Evolutionary conservation across 495 filamentous ascomycete species (phyloP).

Genomic region (Penicillium malachiteum): DNA sequence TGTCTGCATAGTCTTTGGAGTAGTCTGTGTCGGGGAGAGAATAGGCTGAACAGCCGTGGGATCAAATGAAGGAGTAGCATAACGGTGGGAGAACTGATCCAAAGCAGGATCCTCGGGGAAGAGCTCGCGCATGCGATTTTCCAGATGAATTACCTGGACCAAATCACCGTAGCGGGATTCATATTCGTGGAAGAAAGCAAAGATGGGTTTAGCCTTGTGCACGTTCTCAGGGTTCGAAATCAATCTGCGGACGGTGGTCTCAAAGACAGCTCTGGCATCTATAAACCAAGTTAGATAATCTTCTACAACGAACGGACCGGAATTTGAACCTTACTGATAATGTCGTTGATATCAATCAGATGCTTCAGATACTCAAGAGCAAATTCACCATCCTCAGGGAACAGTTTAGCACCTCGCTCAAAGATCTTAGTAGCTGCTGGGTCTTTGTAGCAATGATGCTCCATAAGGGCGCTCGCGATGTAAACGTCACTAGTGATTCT

Average conservation of each 20-base stretch:
- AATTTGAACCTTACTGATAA: slow-evolving; percentile 69
- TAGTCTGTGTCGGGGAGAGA: slow-evolving; percentile 75
- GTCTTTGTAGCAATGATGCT: slow-evolving; percentile 95
- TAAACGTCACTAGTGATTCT: slow-evolving; percentile 92
- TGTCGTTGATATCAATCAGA: slow-evolving; percentile 83
- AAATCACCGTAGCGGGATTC: slow-evolving; percentile 94
- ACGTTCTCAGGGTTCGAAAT: slow-evolving; percentile 68
- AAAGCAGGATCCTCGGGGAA: slow-evolving; percentile 85
- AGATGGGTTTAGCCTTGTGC: slow-evolving; percentile 77
- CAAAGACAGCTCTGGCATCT: slow-evolving; percentile 95
- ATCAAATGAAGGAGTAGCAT: slow-evolving; percentile 64
- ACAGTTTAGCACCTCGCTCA: slow-evolving; percentile 87
- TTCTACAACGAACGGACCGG: background rate
- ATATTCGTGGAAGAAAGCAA: slow-evolving; percentile 87
- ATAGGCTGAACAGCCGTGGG: slow-evolving; percentile 79
- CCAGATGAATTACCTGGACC: slow-evolving; percentile 80
- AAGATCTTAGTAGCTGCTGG: slow-evolving; percentile 89
- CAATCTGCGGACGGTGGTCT: slow-evolving; percentile 80
- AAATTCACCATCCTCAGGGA: slow-evolving; percentile 88
- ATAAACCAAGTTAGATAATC: slow-evolving; percentile 20
- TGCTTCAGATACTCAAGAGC: slow-evolving; percentile 94
- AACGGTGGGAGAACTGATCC: slow-evolving; percentile 72
- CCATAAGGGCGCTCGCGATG: slow-evolving; percentile 84
- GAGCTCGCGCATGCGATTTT: slow-evolving; percentile 87
- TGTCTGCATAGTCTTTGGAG: slow-evolving; percentile 51